Conservation (phyloP, 257 asterid genomes). For the Solanum peruvianum region DNA sequence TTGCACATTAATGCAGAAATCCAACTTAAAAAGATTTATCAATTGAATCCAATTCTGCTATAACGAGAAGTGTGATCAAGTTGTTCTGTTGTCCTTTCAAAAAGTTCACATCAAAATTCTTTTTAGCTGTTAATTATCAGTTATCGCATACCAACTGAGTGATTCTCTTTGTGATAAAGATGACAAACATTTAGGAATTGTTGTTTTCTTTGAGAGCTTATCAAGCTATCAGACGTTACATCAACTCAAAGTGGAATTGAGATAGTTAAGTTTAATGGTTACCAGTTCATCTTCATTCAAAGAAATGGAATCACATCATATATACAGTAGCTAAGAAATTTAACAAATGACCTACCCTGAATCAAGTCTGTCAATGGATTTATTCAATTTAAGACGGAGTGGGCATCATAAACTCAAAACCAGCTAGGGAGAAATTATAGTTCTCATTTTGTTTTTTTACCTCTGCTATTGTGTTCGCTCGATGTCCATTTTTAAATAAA, state of each 20-base stretch:
- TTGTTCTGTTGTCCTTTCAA: neutral
- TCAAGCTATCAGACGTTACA: neutral
- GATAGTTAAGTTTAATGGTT: neutral
- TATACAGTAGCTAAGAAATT: neutral
- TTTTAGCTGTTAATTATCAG: neutral
- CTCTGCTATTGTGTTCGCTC: slow-evolving; percentile 10
- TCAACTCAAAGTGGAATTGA: neutral
- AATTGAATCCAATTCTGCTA: neutral
- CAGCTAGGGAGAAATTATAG: neutral
- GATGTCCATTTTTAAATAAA: slow-evolving; percentile 26
- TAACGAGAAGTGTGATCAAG: neutral
- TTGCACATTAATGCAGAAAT: neutral
- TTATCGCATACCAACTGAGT: neutral
- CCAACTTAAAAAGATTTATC: neutral
- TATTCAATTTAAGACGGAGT: neutral
- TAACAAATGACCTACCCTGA: neutral
- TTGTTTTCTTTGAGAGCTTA: neutral
- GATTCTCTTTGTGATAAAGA: neutral
- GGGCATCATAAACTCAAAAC: neutral
- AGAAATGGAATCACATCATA: neutral
- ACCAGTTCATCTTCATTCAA: neutral
- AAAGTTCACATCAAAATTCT: neutral
- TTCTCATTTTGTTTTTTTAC: slow-evolving; percentile 8
- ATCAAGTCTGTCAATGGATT: neutral
- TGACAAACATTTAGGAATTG: neutral